phyloP scores from a whole-genome alignment of 306 rosid species.

The Sindora glabra region DNA sequence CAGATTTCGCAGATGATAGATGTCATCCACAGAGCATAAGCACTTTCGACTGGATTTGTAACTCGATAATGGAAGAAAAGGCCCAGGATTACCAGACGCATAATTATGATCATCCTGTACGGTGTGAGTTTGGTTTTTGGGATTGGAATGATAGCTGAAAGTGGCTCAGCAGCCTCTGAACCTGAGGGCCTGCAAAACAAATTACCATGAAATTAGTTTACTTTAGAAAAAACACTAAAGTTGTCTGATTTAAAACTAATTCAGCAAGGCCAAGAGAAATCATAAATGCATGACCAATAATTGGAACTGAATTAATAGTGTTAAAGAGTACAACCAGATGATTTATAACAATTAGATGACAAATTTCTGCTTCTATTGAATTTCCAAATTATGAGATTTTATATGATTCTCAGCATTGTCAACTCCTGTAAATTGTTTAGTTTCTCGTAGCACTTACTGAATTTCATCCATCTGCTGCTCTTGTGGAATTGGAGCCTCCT shows the following conservation, averaged over 20 bases:
- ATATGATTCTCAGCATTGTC: background rate
- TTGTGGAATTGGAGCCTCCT: slow-evolving; percentile 50
- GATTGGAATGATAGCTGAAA: slow-evolving; percentile 59
- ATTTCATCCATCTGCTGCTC: slow-evolving; percentile 80
- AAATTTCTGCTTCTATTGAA: no score
- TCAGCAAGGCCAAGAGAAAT: background rate
- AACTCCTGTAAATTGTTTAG: background rate
- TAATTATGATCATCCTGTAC: slow-evolving; percentile 56
- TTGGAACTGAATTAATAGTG: background rate
- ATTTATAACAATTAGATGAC: background rate
- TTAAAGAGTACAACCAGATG: background rate
- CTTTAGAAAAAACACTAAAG: background rate
- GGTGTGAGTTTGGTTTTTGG: slow-evolving; percentile 58
- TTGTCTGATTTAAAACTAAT: background rate
- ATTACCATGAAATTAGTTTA: slow-evolving; percentile 13
- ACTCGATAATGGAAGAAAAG: slow-evolving; percentile 94
- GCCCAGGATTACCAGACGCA: slow-evolving; percentile 63
- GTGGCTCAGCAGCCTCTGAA: slow-evolving; percentile 51
- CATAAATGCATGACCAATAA: background rate
- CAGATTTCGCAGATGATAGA: slow-evolving; percentile 94
- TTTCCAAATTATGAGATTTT: background rate
- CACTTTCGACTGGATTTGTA: slow-evolving; percentile 89
- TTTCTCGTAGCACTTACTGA: slow-evolving; percentile 41
- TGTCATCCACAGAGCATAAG: slow-evolving; percentile 93
- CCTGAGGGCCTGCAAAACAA: slow-evolving; percentile 50